Base-by-base conservation (phyloP, 78 protist genomes). In the Dictyostelium brefeldianum region DNA sequence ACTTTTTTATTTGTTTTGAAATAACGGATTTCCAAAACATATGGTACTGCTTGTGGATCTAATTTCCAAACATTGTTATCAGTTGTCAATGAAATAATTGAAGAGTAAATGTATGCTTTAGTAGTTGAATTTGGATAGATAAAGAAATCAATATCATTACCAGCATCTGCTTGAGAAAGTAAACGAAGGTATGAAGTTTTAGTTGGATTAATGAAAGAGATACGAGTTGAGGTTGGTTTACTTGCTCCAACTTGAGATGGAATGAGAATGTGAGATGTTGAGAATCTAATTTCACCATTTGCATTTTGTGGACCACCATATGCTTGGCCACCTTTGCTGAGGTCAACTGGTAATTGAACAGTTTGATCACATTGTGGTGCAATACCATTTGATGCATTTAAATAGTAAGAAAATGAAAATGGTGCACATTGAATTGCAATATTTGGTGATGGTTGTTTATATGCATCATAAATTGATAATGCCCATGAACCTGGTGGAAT, bases 251-350 rank as follows among this genome's bases (percentile, higher is more conserved):
- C 5, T 4, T 62, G 20, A 0, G 62, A 75, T 15, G 89, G 50
- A 43, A 89, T 46, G 31, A 48, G 78, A 36, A 79, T 48, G 12
- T 47, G 67, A 5, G 20, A 4, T 15, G 48, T 11, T 14, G 62
- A 27, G 5, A 89, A 27, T 41, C 67, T 22, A 29, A 89, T 53
- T 71, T 79, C 89, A 56, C 94, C 94, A 17, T n/a, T 14, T 4
- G 17, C 12, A 27, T 46, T 46, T 54, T 89, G 94, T 51, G 84
- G 85, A 41, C 94, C 94, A 43, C 94, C 94, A 69, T 59, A 59
- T 17, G 73, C 20, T 14, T 17, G 27, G 25, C 79, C 50, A 9
- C 78, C 64, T 11, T 77, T 71, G 0, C 17, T 53, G 14, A 22
- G 1, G 31, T 87, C 92, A 25, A 70, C 22, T 47, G 94, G 94